phyloP scores from a whole-genome alignment of 2,329 filamentous ascomycete genomes.

The Tolypocladium inflatum region DNA sequence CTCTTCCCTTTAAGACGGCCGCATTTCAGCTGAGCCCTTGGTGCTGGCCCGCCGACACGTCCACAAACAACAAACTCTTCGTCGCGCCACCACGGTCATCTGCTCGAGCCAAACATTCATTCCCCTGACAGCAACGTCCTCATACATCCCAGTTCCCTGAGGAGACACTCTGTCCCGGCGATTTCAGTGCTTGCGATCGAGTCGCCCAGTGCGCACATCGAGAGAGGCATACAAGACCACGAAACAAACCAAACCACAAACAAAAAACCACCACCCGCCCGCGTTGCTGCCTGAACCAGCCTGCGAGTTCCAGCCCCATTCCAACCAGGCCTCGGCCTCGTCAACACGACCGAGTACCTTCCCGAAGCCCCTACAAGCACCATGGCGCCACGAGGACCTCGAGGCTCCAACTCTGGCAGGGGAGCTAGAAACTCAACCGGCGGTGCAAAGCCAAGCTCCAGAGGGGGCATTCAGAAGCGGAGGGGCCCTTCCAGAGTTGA shows the following conservation, averaged over 20 bases:
- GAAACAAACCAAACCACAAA: background rate
- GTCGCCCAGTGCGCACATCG: background rate
- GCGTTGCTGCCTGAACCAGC: background rate
- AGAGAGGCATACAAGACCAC: background rate
- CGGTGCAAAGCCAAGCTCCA: slow-evolving; percentile 21
- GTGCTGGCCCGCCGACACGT: background rate
- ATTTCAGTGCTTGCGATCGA: background rate
- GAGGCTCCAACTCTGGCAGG: slow-evolving; percentile 15
- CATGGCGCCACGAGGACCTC: slow-evolving; percentile 26
- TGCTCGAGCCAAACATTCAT: background rate
- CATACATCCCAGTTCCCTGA: background rate
- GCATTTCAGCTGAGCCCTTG: background rate
- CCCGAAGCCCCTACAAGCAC: background rate
- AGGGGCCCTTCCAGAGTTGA: slow-evolving; percentile 32
- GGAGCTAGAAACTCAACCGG: slow-evolving; percentile 18
- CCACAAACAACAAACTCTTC: background rate
- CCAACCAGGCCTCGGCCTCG: background rate
- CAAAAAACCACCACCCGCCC: background rate
- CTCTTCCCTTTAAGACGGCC: background rate
- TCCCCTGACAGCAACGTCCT: background rate
- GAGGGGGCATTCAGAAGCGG: slow-evolving; percentile 44
- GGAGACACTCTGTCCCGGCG: background rate
- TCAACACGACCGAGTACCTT: background rate
- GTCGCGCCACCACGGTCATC: background rate
- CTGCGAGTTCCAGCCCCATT: background rate